Conservation (phyloP, 2,329 filamentous ascomycete genomes). For the Hypomyces rosellus region DNA sequence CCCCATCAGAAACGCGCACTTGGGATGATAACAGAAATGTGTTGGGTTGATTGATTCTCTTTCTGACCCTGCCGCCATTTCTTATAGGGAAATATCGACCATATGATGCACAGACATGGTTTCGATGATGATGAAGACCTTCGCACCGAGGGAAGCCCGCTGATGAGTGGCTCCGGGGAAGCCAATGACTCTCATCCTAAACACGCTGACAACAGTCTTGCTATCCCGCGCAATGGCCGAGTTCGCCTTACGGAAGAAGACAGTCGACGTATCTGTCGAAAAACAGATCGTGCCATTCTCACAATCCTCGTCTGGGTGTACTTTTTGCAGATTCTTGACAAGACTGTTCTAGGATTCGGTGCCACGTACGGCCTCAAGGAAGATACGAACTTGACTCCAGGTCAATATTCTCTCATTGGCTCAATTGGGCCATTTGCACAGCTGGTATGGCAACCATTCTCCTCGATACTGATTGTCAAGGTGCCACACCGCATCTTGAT, state of each 20-base stretch:
- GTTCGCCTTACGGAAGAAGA: slow-evolving; percentile 16
- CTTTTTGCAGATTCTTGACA: slow-evolving; percentile 54
- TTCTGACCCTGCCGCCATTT: too few relatives aligned
- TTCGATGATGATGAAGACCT: neutral
- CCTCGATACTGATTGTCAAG: slow-evolving; percentile 53
- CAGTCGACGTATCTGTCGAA: slow-evolving; percentile 44
- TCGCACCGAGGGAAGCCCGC: neutral
- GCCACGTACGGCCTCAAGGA: slow-evolving; percentile 48
- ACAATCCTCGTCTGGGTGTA: slow-evolving; percentile 51
- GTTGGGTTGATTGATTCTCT: too few relatives aligned
- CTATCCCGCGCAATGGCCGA: slow-evolving; percentile 4
- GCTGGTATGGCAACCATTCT: slow-evolving; percentile 55
- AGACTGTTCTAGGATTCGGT: slow-evolving; percentile 50
- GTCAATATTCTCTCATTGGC: slow-evolving; percentile 51
- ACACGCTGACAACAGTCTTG: slow-evolving; percentile 2
- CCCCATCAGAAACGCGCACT: too few relatives aligned
- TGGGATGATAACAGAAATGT: too few relatives aligned
- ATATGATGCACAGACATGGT: neutral
- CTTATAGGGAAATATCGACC: too few relatives aligned
- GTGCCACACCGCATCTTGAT: slow-evolving; percentile 54
- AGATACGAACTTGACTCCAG: slow-evolving; percentile 44
- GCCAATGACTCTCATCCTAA: neutral
- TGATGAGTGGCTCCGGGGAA: neutral
- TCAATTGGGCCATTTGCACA: slow-evolving; percentile 55
- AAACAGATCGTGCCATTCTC: slow-evolving; percentile 56